phyloP scores from a whole-genome alignment of 345 rosid species.

The Aegle marmelos region DNA sequence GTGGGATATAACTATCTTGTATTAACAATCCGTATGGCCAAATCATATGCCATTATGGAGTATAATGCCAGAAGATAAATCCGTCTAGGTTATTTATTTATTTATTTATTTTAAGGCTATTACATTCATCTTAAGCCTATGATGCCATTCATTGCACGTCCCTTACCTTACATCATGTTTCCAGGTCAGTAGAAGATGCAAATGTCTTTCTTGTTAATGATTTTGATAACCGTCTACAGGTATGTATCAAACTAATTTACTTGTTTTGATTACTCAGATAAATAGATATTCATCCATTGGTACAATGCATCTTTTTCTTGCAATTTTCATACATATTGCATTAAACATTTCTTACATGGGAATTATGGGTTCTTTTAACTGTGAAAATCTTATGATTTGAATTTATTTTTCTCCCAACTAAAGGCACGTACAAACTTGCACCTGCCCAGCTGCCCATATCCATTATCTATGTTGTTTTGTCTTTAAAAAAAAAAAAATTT shows the following conservation, averaged over 20 bases:
- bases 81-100: neutral
- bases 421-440: neutral
- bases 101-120: neutral
- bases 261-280: neutral
- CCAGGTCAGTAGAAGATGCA: slow-evolving; percentile 90
- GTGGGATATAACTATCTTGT: neutral
- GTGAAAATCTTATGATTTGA: neutral
- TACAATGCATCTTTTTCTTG: neutral
- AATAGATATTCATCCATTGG: neutral
- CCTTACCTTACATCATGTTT: slow-evolving; percentile 20
- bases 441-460: too few species aligned
- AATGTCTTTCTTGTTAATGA: slow-evolving; percentile 88
- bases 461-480: neutral
- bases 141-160: neutral
- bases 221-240: slow-evolving; percentile 90
- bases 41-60: neutral
- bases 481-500: neutral
- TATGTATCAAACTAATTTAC: slow-evolving; percentile 19
- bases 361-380: neutral
- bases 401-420: neutral
- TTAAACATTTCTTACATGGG: neutral
- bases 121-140: slow-evolving; percentile 6
- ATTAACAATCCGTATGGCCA: neutral
- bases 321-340: neutral
- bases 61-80: neutral